Evolutionary conservation across 768 basidiomycete genomes (phyloP).

Genomic region (Rhodosporidiobolus odoratus): DNA sequence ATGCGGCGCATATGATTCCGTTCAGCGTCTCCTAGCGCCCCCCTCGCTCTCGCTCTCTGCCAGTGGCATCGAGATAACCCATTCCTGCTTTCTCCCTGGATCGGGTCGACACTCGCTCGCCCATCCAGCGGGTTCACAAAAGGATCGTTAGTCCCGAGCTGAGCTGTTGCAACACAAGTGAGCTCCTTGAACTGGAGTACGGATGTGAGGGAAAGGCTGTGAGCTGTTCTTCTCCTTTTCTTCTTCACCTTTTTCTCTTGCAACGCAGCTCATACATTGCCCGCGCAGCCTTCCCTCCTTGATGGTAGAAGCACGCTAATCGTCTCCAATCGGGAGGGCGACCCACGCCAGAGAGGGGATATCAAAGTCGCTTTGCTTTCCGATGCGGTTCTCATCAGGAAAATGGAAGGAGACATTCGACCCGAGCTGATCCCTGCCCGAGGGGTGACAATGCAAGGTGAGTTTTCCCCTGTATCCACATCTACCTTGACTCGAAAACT

Average conservation of each 20-base stretch:
- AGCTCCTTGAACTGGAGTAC: background rate
- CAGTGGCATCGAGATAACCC: background rate
- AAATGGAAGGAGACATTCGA: no score
- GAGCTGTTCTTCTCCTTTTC: background rate
- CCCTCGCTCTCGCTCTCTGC: background rate
- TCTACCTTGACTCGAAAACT: background rate
- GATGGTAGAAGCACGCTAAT: background rate
- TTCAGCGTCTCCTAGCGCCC: background rate
- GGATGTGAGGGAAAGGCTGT: background rate
- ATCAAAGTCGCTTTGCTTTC: background rate
- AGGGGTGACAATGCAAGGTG: background rate
- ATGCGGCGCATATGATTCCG: background rate
- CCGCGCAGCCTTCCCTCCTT: background rate
- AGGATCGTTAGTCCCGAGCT: background rate
- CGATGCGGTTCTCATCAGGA: background rate
- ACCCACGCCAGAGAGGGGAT: background rate
- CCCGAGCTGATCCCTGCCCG: background rate
- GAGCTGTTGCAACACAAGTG: background rate
- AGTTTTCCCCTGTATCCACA: background rate
- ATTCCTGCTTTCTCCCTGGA: background rate
- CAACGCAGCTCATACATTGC: background rate
- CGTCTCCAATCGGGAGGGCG: background rate
- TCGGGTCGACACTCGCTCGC: background rate
- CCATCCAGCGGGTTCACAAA: background rate
- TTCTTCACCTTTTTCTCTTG: background rate